Conservation (phyloP, 345 rosid species). For the Ceriops tagal region DNA sequence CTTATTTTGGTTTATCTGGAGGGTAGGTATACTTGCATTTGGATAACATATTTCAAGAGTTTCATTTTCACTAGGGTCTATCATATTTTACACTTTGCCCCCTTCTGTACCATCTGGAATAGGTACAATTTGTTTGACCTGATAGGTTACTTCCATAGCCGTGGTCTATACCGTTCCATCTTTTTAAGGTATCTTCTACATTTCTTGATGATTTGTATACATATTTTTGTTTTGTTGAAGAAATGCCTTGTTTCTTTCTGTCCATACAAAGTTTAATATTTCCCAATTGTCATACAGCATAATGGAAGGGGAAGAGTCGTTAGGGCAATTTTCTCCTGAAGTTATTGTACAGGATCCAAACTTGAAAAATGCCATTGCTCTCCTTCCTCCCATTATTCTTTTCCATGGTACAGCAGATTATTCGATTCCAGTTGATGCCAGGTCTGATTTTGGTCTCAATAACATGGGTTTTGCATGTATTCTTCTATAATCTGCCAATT, state of each 20-base stretch:
- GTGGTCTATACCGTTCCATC: conserved; percentile 80
- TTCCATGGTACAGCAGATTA: conserved; percentile 95
- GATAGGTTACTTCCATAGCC: conserved; percentile 75
- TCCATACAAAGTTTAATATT: conserved; percentile 1
- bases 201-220: not conserved
- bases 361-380: conserved; percentile 48
- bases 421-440: conserved; percentile 86
- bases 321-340: conserved; percentile 78
- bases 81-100: not conserved
- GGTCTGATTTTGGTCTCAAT: conserved; percentile 44
- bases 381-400: conserved; percentile 71
- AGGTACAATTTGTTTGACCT: conserved; percentile 90
- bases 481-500: conserved; percentile 24
- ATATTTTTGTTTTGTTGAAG: not conserved
- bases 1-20: conserved; percentile 92
- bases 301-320: conserved; percentile 93
- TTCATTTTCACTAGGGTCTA: too few species aligned
- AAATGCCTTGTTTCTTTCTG: conserved; percentile 2
- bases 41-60: not conserved
- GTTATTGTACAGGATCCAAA: conserved; percentile 62
- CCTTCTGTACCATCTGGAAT: conserved; percentile 21
- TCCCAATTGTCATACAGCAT: conserved; percentile 46
- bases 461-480: too few species aligned
- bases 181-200: conserved; percentile 53
- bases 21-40: conserved; percentile 43